Base-by-base conservation (phyloP, 768 basidiomycete species). In the Mycena chlorophos region DNA sequence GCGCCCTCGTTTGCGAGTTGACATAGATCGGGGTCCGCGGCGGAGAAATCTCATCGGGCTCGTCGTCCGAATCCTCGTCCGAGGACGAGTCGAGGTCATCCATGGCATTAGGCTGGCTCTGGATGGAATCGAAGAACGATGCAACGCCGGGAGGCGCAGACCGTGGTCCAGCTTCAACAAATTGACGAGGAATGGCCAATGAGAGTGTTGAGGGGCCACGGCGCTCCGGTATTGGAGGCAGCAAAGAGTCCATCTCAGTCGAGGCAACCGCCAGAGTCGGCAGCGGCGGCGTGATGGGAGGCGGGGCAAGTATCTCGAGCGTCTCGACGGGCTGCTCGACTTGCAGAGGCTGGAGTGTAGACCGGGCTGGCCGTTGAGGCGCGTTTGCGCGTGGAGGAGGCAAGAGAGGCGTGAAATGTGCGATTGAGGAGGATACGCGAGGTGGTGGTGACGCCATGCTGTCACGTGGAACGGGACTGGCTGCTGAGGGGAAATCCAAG, bases 81-180 rank as follows among this genome's bases (percentile, higher is more conserved):
- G 82, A 83, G 22, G 84, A 82, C 26, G 84, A 81, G 56, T 86
- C 87, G 51, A 87, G 71, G 58, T 86, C 88, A 61, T 88, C 86
- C 82, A 90, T 83, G 23, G 82, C 86, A 68, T 86, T 86, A 5
- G 82, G 81, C 40, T 87, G 83, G 16, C 78, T 72, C 61, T 89
- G 86, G 42, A 90, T 84, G 57, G 73, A 80, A 70, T 91, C 88
- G 68, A 91, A 90, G 76, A 90, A 90, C 27, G 83, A 82, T 23
- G 83, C 76, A n/a, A n/a, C n/a, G 2, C 86, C 84, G 14, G 78
- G 81, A 14, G 87, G 86, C 29, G 82, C 85, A 39, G 84, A 83
- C 54, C 81, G 82, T 17, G 86, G 74, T 13, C 75, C 71, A 29
- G 77, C 72, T 25, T 76, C 68, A 30, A 76, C 70, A 51, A 68